A percentile compares a stretch with the other conserved stretches of the same genome.
phyloP scores from a whole-genome alignment of 495 filamentous ascomycete genomes.

The Lentithecium fluviatile region DNA sequence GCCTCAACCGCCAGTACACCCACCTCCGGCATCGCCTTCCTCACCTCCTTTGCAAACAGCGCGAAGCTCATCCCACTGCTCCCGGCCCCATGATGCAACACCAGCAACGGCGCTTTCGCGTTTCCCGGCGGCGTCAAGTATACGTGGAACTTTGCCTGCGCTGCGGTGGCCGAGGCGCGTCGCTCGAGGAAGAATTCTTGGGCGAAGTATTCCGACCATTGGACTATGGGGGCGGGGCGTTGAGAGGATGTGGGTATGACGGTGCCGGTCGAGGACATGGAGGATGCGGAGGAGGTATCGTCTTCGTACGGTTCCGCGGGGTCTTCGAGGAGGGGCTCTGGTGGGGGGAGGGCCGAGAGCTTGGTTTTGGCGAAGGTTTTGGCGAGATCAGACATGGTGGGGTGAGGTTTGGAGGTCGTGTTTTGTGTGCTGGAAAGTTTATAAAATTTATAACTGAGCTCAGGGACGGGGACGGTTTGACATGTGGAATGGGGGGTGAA shows the following conservation, averaged over 20 bases:
- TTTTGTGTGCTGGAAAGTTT: neutral
- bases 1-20: slow-evolving; percentile 84
- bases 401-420: neutral
- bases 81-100: slow-evolving; percentile 87
- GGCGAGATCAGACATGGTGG: slow-evolving; percentile 80
- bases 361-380: slow-evolving; percentile 79
- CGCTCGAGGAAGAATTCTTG: slow-evolving; percentile 73
- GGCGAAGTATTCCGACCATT: slow-evolving; percentile 87
- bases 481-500: neutral
- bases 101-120: slow-evolving; percentile 70
- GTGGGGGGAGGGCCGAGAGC: slow-evolving; percentile 61
- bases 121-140: slow-evolving; percentile 72
- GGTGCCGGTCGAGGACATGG: slow-evolving; percentile 84
- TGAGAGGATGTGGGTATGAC: slow-evolving; percentile 75
- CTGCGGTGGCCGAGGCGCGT: slow-evolving; percentile 35
- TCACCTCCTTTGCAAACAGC: slow-evolving; percentile 71
- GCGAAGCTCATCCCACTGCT: slow-evolving; percentile 88
- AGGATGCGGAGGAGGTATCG: slow-evolving; percentile 68
- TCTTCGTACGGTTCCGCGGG: slow-evolving; percentile 53
- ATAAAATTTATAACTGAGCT: neutral
- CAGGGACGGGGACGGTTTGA: neutral
- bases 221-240: slow-evolving; percentile 51
- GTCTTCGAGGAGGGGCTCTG: slow-evolving; percentile 44
- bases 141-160: slow-evolving; percentile 70
- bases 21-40: slow-evolving; percentile 72